Evolutionary conservation across 2,329 filamentous ascomycete genomes (phyloP).

Genomic region (Hypoxylon sp.): DNA sequence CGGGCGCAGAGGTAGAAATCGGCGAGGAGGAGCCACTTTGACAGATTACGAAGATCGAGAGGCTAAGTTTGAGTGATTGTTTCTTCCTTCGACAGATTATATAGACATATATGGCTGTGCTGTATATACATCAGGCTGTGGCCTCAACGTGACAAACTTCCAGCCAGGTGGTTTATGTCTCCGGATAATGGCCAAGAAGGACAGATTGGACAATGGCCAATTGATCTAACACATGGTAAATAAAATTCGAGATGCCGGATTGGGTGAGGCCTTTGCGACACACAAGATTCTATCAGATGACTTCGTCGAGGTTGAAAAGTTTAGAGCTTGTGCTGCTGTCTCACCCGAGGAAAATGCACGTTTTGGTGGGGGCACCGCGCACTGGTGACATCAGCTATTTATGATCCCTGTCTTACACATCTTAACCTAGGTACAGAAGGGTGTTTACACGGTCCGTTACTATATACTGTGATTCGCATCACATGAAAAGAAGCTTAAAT

Average conservation of each 20-base stretch:
- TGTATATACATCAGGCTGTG: conserved; percentile 38
- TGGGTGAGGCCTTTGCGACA: conserved; percentile 17
- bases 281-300: conserved; percentile 37
- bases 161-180: conserved; percentile 22
- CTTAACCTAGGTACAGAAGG: no score
- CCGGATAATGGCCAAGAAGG: conserved; percentile 12
- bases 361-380: conserved; percentile 34
- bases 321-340: conserved; percentile 37
- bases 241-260: background rate
- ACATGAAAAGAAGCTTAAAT: background rate
- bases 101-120: conserved; percentile 39
- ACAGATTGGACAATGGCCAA: conserved; percentile 24
- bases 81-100: conserved; percentile 20
- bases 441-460: background rate
- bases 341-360: conserved; percentile 16
- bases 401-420: conserved; percentile 8
- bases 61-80: conserved; percentile 7
- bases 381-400: conserved; percentile 39
- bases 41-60: conserved; percentile 16
- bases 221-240: conserved; percentile 39
- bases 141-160: conserved; percentile 27
- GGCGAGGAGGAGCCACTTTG: conserved; percentile 63
- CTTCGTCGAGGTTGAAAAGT: conserved; percentile 23
- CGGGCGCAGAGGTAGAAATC: conserved; percentile 58
- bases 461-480: background rate